Evolutionary conservation across 345 rosid species (phyloP).

Genomic region (Populus simonii): DNA sequence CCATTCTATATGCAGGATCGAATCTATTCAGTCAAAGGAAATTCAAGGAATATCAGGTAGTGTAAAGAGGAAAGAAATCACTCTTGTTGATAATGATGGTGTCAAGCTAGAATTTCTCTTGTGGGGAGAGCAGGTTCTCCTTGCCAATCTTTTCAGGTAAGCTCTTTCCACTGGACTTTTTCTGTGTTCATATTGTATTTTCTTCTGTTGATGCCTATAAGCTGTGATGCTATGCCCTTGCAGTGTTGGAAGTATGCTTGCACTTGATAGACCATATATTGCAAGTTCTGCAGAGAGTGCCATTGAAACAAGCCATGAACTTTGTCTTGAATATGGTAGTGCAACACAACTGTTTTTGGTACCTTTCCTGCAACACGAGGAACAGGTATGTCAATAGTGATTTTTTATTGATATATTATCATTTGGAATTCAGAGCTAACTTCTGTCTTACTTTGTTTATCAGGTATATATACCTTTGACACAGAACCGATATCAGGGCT

Average conservation of each 20-base stretch:
- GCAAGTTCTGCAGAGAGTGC: constrained; percentile 54
- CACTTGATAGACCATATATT: constrained; percentile 80
- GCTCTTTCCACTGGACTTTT: constrained; percentile 17
- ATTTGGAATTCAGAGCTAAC: constrained; percentile 20
- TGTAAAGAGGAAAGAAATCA: constrained; percentile 57
- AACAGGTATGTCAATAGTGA: constrained; percentile 47
- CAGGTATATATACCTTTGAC: constrained; percentile 71
- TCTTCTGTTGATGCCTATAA: constrained; percentile 11
- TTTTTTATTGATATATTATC: not conserved
- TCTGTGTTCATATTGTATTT: constrained; percentile 9
- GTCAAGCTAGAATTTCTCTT: constrained; percentile 59
- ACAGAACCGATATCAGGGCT: constrained; percentile 64
- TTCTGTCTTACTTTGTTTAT: constrained; percentile 12
- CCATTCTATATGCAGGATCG: constrained; percentile 55
- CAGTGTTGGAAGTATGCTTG: constrained; percentile 88
- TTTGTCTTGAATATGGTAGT: constrained; percentile 92
- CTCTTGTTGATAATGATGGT: constrained; percentile 73
- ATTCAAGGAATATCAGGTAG: constrained; percentile 47
- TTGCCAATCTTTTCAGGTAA: constrained; percentile 88
- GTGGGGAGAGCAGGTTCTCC: constrained; percentile 85
- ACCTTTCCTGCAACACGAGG: constrained; percentile 76
- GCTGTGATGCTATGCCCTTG: constrained; percentile 18
- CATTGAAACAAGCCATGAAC: constrained; percentile 48
- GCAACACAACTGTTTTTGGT: constrained; percentile 83
- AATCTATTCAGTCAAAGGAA: constrained; percentile 72